A percentile compares a stretch with the other conserved stretches of the same genome.
Conservation (phyloP, 2,329 filamentous ascomycete genomes). For the Paecilomyces variotii region DNA sequence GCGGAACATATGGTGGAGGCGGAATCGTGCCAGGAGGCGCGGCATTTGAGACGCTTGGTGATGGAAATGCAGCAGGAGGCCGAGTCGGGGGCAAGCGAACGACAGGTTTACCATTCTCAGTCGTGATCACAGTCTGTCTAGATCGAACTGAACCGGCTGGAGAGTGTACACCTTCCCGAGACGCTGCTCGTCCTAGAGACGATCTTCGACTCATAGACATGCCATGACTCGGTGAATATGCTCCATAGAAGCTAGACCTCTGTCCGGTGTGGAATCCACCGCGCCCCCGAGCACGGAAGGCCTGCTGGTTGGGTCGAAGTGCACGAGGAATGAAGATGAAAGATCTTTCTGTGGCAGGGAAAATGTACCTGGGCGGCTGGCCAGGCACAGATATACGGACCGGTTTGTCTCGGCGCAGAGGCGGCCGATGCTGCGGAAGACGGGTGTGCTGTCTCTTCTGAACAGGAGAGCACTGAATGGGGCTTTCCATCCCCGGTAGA, state of each 20-base stretch:
- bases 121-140: constrained; percentile 50
- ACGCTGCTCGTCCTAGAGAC: constrained; percentile 61
- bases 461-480: constrained; percentile 65
- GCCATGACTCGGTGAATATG: constrained; percentile 78
- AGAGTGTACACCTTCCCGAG: constrained; percentile 68
- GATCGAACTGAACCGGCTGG: constrained; percentile 73
- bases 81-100: constrained; percentile 63
- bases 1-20: constrained; percentile 37
- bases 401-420: constrained; percentile 89
- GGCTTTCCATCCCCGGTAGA: constrained; percentile 65
- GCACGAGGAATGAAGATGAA: constrained; percentile 98
- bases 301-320: constrained; percentile 85
- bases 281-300: constrained; percentile 61
- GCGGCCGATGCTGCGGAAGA: constrained; percentile 87
- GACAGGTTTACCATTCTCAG: constrained; percentile 61
- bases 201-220: constrained; percentile 83
- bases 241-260: constrained; percentile 61
- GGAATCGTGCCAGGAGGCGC: constrained; percentile 12
- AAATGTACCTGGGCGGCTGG: constrained; percentile 75
- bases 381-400: constrained; percentile 86
- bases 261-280: constrained; percentile 62
- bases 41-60: constrained; percentile 8
- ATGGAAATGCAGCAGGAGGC: constrained; percentile 19
- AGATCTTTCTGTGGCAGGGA: constrained; percentile 79
- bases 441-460: constrained; percentile 87